These are phyloP conservation scores for Aspergillus niger DNA, from an alignment of 2,329 filamentous ascomycete species.

Conservation along the genomic window DNA sequence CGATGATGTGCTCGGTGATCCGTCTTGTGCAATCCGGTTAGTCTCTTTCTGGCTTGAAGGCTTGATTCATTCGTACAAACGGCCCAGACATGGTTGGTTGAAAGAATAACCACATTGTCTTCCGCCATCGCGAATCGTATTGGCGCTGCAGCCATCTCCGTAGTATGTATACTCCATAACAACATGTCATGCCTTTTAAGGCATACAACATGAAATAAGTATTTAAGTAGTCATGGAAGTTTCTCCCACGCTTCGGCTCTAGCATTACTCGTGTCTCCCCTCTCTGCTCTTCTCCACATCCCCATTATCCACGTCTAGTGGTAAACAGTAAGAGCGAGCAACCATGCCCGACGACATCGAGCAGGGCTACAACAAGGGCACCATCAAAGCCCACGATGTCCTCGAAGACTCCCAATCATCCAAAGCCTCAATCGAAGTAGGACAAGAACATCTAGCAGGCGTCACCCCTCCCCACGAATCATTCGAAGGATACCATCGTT, in stretches of 20 bases:
- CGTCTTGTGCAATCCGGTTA: conserved; percentile 23
- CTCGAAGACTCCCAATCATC: conserved; percentile 15
- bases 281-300: not conserved
- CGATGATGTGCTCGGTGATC: conserved; percentile 29
- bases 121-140: conserved; percentile 13
- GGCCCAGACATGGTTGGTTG: conserved; percentile 7
- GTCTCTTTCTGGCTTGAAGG: conserved; percentile 14
- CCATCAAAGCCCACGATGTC: not conserved
- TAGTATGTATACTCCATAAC: not conserved
- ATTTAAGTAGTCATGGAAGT: not conserved
- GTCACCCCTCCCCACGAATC: conserved; percentile 34
- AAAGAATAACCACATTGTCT: not conserved
- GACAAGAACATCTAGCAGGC: conserved; percentile 29
- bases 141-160: not conserved
- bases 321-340: not conserved
- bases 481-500: conserved; percentile 30
- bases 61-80: not conserved
- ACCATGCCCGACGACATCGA: conserved; percentile 25
- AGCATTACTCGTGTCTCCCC: no score
- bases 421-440: conserved; percentile 20
- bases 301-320: not conserved
- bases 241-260: not conserved
- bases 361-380: conserved; percentile 19
- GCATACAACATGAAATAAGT: conserved; percentile 9
- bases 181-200: not conserved